Percentiles rank a stretch among this genome's conserved stretches.
Evolutionary conservation across 2,329 filamentous ascomycete species (phyloP).

Genomic region (Beauveria pseudobassiana): DNA sequence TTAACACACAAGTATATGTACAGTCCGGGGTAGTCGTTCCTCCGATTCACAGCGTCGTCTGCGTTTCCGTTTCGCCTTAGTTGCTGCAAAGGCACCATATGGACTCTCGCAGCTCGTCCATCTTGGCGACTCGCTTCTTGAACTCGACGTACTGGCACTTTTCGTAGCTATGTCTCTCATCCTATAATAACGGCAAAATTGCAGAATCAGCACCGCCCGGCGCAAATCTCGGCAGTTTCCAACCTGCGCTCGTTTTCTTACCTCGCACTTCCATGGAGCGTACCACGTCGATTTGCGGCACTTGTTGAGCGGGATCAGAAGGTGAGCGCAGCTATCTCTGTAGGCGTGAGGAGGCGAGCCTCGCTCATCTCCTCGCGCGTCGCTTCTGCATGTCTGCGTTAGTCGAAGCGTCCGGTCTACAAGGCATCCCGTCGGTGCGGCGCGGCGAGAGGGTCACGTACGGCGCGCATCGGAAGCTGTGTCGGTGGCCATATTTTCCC

Average conservation of each 20-base stretch:
- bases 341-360: constrained; percentile 77
- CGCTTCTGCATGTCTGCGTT: constrained; percentile 48
- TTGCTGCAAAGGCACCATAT: too few species aligned
- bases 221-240: not conserved
- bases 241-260: constrained; percentile 38
- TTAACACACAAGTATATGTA: constrained; percentile 25
- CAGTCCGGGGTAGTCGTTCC: constrained; percentile 16
- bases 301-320: constrained; percentile 90
- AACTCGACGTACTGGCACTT: constrained; percentile 99
- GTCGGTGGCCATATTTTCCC: constrained; percentile 29
- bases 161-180: constrained; percentile 95
- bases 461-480: constrained; percentile 30
- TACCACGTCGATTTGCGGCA: constrained; percentile 91
- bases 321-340: constrained; percentile 90
- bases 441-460: constrained; percentile 20
- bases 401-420: not conserved
- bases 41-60: not conserved
- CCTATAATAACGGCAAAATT: constrained; percentile 41
- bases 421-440: constrained; percentile 15
- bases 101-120: constrained; percentile 86
- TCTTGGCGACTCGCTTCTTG: constrained; percentile 96
- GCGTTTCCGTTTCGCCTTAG: constrained; percentile 33
- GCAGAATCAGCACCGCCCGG: not conserved
- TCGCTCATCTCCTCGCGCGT: constrained; percentile 91
- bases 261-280: constrained; percentile 95